Conservation (phyloP, 2,329 filamentous ascomycete genomes). For the Clathrospora elynae region DNA sequence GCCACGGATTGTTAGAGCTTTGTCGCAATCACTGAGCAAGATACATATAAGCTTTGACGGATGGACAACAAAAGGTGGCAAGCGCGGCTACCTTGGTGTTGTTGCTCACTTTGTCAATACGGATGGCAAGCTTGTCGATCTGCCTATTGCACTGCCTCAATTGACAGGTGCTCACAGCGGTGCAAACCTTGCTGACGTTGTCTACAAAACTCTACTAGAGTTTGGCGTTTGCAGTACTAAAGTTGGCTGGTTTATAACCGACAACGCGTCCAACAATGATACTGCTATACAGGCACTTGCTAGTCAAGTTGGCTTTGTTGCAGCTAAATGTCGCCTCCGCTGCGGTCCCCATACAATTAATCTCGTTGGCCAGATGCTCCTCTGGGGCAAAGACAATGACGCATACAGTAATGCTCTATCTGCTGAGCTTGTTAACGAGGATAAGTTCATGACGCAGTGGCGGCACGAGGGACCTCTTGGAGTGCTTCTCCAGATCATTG, state of each 20-base stretch:
- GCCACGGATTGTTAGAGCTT: background rate
- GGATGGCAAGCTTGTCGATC: background rate
- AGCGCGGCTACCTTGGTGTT: conserved; percentile 5
- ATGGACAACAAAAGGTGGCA: conserved; percentile 9
- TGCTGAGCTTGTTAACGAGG: too few species aligned
- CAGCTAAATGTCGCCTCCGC: conserved; percentile 1
- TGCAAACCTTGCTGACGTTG: conserved; percentile 4
- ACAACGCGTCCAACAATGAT: background rate
- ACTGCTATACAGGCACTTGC: background rate
- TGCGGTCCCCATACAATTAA: conserved; percentile 6
- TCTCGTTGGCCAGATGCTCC: conserved; percentile 1
- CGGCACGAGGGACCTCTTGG: conserved; percentile 4
- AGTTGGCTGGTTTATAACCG: background rate
- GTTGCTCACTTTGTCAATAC: conserved; percentile 7
- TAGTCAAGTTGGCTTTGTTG: background rate
- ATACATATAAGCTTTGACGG: conserved; percentile 1
- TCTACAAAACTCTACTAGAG: background rate
- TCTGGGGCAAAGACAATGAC: conserved; percentile 1
- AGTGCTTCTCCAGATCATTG: conserved; percentile 6
- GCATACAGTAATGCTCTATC: conserved; percentile 5
- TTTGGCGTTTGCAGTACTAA: background rate
- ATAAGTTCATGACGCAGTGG: conserved; percentile 3
- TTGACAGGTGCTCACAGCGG: conserved; percentile 5
- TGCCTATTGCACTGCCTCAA: conserved; percentile 13
- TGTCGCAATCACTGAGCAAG: background rate